Base-by-base conservation (phyloP, 1,284 basidiomycete species). In the Rhizopogon parksii region DNA sequence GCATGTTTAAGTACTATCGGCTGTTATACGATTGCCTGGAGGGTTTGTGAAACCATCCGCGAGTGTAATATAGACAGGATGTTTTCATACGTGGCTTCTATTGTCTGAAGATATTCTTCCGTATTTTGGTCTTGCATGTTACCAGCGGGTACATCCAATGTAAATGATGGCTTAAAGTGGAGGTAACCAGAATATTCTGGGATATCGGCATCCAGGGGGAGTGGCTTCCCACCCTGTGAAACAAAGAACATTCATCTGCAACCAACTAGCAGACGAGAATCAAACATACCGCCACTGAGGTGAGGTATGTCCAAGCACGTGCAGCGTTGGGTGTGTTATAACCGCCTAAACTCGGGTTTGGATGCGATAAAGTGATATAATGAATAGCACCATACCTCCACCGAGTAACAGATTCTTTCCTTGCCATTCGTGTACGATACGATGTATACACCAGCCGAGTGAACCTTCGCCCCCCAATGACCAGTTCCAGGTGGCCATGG, bases 241-340 rank as follows among this genome's bases (percentile, higher is more conserved):
- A 36, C 40, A 24, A 4, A 30, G 27, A 53, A 32, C 50, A 12
- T 14, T 43, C 39, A 19, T 40, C 35, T 25, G 40, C 7, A 27
- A 32, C 27, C 38, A 21, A 17, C n/a, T 24, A 52, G 21, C 24
- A 34, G 4, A 19, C 11, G 21, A 51, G 40, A 39, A 40, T 47
- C 15, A 17, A 40, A 68, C 82, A 60, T 57, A 91, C 87, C 24
- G 82, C 78, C 1, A 88, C 70, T 0, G 85, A 84, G 0, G 91
- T 95, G 14, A 93, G 69, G 57, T 83, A 83, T 0, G 90, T 76
- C 90, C 91, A 95, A 0, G 88, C 87, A 15, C 91, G 78, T 0
- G 92, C 91, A 0, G 83, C 82, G 58, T 95, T 95, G 0, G 88
- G 73, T 11, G 80, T 79, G 60, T 88, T 75, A 61, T 95, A 95